Percentiles rank a stretch among this genome's conserved stretches.
phyloP scores from a whole-genome alignment of 768 basidiomycete genomes.

The Leucocoprinus leucothites region DNA sequence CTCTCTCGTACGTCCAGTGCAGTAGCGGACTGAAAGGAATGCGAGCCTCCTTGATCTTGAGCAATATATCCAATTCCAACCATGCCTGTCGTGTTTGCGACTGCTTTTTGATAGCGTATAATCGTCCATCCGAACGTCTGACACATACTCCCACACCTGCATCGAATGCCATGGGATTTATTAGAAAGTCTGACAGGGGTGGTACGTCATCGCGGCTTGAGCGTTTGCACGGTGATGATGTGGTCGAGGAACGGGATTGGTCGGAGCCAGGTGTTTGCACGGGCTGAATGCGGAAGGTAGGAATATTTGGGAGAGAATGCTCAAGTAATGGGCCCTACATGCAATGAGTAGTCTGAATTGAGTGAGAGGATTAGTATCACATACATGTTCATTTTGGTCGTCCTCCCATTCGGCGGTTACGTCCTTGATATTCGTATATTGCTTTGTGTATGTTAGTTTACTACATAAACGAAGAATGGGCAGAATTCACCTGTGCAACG shows the following conservation, averaged over 20 bases:
- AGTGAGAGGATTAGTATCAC: neutral
- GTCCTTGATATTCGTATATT: neutral
- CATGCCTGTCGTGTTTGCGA: slow-evolving; percentile 8
- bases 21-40: neutral
- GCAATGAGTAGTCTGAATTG: neutral
- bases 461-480: neutral
- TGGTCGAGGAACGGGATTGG: neutral
- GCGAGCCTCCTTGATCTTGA: neutral
- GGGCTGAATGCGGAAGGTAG: neutral
- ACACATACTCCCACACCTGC: neutral
- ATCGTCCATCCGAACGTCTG: slow-evolving; percentile 9
- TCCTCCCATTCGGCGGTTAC: slow-evolving; percentile 3
- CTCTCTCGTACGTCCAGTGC: slow-evolving; percentile 5
- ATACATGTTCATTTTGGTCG: neutral
- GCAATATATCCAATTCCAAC: slow-evolving; percentile 7
- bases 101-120: slow-evolving; percentile 6
- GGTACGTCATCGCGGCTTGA: neutral
- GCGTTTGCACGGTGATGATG: neutral
- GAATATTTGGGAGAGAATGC: neutral
- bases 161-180: neutral
- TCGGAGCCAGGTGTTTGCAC: neutral
- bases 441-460: neutral
- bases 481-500: neutral
- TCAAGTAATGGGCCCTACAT: neutral
- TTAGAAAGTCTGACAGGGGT: slow-evolving; percentile 2